Evolutionary conservation across 306 rosid species (phyloP).

Genomic region (Fragaria ananassa): DNA sequence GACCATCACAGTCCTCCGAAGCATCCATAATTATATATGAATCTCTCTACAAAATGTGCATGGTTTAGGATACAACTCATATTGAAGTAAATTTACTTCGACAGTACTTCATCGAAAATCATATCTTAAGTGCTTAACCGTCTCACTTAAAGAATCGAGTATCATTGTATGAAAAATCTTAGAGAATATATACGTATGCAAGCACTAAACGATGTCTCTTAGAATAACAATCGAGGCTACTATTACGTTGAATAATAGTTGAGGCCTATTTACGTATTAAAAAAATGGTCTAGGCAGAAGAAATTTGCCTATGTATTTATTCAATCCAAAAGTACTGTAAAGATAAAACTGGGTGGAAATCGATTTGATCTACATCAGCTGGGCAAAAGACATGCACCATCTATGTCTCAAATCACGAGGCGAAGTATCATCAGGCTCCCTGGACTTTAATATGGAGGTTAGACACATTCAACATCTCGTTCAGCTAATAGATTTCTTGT

Average conservation of each 20-base stretch:
- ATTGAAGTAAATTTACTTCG: too few relatives aligned
- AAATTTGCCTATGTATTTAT: too few relatives aligned
- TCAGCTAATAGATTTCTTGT: background rate
- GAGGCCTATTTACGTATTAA: background rate
- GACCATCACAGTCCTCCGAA: background rate
- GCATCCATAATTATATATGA: background rate
- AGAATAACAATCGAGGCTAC: background rate
- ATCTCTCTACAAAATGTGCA: background rate
- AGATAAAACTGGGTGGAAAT: background rate
- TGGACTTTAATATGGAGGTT: background rate
- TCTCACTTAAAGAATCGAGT: too few relatives aligned
- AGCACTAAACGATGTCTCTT: background rate
- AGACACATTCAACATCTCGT: background rate
- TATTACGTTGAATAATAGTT: too few relatives aligned
- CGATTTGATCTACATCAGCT: background rate
- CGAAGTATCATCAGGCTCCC: background rate
- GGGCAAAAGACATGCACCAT: background rate
- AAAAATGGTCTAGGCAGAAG: background rate
- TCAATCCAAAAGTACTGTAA: background rate
- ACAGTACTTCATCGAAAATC: background rate
- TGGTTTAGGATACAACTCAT: background rate
- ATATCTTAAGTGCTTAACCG: background rate
- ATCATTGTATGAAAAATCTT: too few relatives aligned
- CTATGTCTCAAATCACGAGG: background rate
- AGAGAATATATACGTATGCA: too few relatives aligned